Conservation (phyloP, 2,329 filamentous ascomycete species). For the Canariomyces notabilis region DNA sequence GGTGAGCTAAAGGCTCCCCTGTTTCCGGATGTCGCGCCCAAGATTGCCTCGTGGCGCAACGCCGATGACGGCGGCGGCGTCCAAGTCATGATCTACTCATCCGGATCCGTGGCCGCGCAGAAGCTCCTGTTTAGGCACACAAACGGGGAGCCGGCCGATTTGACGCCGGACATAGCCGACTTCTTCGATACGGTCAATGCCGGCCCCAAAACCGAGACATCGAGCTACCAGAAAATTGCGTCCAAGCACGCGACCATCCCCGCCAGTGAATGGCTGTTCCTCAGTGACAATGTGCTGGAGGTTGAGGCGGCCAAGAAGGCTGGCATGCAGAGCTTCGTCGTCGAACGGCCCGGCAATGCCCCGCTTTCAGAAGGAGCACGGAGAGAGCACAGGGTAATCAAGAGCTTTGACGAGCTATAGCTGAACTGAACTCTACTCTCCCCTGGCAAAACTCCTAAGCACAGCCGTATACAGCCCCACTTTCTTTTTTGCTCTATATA, state of each 20-base stretch:
- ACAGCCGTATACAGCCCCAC: background rate
- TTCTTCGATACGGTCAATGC: conserved; percentile 82
- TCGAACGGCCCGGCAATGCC: conserved; percentile 66
- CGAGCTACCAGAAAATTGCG: conserved; percentile 64
- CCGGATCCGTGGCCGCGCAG: conserved; percentile 74
- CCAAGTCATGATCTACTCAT: conserved; percentile 72
- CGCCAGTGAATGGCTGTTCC: conserved; percentile 61
- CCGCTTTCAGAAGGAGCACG: conserved; percentile 45
- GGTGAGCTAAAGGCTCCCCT: conserved; percentile 67
- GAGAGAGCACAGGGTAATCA: conserved; percentile 27
- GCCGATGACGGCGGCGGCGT: conserved; percentile 39
- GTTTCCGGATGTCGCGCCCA: conserved; percentile 67
- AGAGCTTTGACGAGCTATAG: conserved; percentile 29
- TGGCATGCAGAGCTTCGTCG: conserved; percentile 59
- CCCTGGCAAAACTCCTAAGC: background rate
- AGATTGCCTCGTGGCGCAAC: conserved; percentile 50
- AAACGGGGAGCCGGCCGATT: conserved; percentile 51
- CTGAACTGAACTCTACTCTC: no score
- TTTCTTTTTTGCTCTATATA: background rate
- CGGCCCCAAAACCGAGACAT: conserved; percentile 62
- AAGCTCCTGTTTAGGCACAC: conserved; percentile 72
- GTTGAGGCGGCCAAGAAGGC: conserved; percentile 57
- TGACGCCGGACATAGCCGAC: conserved; percentile 54
- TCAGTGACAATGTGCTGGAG: conserved; percentile 74
- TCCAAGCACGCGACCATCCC: conserved; percentile 40